Evolutionary conservation across 148 eudicot genomes (phyloP).

Genomic region (Salicornia ramosissima): DNA sequence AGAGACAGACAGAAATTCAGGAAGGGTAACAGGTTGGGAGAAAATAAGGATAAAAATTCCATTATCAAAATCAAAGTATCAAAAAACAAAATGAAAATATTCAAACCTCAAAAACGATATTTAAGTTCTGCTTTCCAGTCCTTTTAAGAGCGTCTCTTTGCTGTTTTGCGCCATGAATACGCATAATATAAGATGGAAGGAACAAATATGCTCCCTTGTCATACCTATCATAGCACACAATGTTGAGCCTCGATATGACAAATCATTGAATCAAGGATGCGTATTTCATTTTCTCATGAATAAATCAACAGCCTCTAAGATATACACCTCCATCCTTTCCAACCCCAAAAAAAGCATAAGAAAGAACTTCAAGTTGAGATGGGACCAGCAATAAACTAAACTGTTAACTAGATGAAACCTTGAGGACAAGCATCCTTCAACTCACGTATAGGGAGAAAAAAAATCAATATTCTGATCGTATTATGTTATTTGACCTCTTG

Average conservation of each 20-base stretch:
- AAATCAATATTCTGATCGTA: too few species aligned
- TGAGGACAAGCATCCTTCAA: neutral
- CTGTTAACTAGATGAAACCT: neutral
- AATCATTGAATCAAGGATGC: neutral
- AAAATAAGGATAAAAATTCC: neutral
- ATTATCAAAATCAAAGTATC: neutral
- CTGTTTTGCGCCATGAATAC: conserved; percentile 86
- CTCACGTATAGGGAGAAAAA: neutral
- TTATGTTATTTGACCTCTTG: neutral
- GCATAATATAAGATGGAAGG: conserved; percentile 85
- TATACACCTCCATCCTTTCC: neutral
- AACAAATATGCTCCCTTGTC: conserved; percentile 71
- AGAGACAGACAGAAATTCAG: too few species aligned
- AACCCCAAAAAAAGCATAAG: neutral
- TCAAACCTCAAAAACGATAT: conserved; percentile 53
- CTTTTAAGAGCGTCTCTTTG: conserved; percentile 68
- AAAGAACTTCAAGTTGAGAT: neutral
- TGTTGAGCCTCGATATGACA: neutral
- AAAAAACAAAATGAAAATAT: conserved; percentile 7
- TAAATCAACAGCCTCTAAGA: neutral
- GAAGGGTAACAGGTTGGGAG: neutral
- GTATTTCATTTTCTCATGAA: neutral
- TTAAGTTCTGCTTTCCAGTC: conserved; percentile 44
- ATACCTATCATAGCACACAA: conserved; percentile 40
- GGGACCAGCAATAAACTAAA: neutral